phyloP scores from a whole-genome alignment of 202 grass and related monocot species.

The Brachypodium distachyon region DNA sequence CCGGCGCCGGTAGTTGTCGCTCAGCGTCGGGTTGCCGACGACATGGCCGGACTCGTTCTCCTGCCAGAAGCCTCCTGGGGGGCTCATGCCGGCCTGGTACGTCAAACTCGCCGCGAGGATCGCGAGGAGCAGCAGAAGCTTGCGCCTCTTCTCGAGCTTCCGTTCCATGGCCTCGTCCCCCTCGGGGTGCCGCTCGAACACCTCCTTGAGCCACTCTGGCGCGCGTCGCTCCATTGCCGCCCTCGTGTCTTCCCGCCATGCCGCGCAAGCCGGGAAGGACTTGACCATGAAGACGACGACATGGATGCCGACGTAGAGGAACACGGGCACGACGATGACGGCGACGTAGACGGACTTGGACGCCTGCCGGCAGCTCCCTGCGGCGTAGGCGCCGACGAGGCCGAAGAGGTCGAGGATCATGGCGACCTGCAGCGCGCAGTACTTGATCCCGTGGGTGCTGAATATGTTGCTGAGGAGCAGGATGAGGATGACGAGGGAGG shows the following conservation, averaged over 20 bases:
- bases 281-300: conserved; percentile 31
- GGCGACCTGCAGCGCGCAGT: conserved; percentile 28
- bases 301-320: conserved; percentile 28
- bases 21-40: conserved; percentile 30
- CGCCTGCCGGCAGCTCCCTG: conserved; percentile 28
- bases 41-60: background rate
- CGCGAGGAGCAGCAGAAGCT: conserved; percentile 46
- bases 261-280: background rate
- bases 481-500: conserved; percentile 41
- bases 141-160: conserved; percentile 29
- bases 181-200: background rate
- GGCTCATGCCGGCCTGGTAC: conserved; percentile 42
- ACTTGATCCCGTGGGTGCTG: conserved; percentile 38
- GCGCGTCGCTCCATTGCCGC: background rate
- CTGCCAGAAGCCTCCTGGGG: conserved; percentile 40
- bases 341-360: conserved; percentile 22
- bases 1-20: conserved; percentile 22
- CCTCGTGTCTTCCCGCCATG: background rate
- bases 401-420: conserved; percentile 41
- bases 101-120: conserved; percentile 40
- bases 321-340: conserved; percentile 22
- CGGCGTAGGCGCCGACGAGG: conserved; percentile 41
- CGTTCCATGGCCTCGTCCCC: background rate
- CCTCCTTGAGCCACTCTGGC: conserved; percentile 2
- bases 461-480: conserved; percentile 38